A percentile compares a stretch with the other conserved stretches of the same genome.
Conservation (phyloP, 768 basidiomycete genomes). For the Trametes cingulata region DNA sequence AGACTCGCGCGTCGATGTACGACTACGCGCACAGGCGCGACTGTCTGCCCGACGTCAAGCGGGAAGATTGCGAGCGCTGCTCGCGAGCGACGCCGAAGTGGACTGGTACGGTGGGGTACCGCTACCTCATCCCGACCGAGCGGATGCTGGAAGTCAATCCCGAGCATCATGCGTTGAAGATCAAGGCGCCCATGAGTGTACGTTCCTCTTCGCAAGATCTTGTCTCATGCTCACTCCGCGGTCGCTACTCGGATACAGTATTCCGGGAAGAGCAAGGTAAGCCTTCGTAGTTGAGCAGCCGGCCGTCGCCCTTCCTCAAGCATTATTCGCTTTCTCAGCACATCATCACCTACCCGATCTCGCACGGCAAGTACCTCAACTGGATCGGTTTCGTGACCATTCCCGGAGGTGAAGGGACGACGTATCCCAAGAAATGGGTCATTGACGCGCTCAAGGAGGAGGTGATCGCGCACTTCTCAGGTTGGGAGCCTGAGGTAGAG, state of each 20-base stretch:
- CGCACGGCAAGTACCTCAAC: constrained; percentile 28
- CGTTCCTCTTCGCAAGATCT: neutral
- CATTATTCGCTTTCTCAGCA: constrained; percentile 15
- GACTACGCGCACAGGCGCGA: constrained; percentile 16
- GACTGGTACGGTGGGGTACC: constrained; percentile 30
- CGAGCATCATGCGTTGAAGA: constrained; percentile 14
- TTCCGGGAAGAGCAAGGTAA: constrained; percentile 25
- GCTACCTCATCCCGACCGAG: constrained; percentile 28
- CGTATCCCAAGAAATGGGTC: constrained; percentile 29
- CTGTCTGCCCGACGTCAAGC: neutral
- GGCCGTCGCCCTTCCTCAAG: neutral
- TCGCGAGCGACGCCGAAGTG: constrained; percentile 24
- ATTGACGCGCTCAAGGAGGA: constrained; percentile 25
- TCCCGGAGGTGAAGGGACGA: constrained; percentile 25
- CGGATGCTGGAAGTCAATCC: constrained; percentile 23
- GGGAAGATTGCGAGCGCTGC: constrained; percentile 17
- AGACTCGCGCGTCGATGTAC: constrained; percentile 27
- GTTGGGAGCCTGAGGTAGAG: constrained; percentile 30
- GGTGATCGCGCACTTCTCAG: constrained; percentile 20
- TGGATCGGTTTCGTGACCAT: constrained; percentile 26
- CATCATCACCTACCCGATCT: constrained; percentile 31
- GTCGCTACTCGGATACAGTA: constrained; percentile 8
- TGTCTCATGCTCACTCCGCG: neutral
- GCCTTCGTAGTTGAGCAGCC: neutral
- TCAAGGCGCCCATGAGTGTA: constrained; percentile 14